Base-by-base conservation (phyloP, 1,139 yeast genomes). In the Pichiaceae sp. region DNA sequence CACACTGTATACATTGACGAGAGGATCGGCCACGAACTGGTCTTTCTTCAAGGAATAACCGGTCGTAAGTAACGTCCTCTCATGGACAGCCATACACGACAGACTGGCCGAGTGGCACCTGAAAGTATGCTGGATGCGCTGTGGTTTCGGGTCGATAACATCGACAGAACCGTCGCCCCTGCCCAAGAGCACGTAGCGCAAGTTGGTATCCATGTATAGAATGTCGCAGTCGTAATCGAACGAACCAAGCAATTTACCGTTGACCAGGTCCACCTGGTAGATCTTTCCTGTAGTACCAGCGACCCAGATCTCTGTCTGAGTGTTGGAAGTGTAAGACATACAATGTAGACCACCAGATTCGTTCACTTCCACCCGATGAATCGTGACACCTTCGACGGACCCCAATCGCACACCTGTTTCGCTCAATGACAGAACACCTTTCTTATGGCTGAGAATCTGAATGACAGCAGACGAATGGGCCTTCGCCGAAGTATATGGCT, bases 1-100 rank as follows among this genome's bases (percentile, higher is more conserved):
- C 26, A 86, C 59, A 56, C 91, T 98, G 56, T 75, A 87, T 16
- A 86, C 77, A 46, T 80, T 81, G 19, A 91, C 91, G 47, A 89
- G 68, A 0, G 95, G 91, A 53, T 91, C 98, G 2, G 75, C 66
- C n/a, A 67, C 59, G 36, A 62, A 60, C 18, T 64, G 70, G 19
- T 67, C 66, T 36, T 69, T 68, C 28, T 93, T 70, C 17, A 72
- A 59, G 0, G 94, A 78, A 47, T 69, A 75, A 0, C 97, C 97
- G 42, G 95, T 85, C 0, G 95, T 81, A 19, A 87, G 80, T 26
- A 89, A 64, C 28, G 79, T 76, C 42, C 78, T 74, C 25, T 89
- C 96, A 45, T 76, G 74, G 23, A 85, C 72, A 49, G 83, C 94
- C 55, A 91, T 64, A 43, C 84, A 89, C 1, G 93, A 74, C 18